Evolutionary conservation across 2,329 filamentous ascomycete species (phyloP).

Genomic region (Aureobasidium sp.): DNA sequence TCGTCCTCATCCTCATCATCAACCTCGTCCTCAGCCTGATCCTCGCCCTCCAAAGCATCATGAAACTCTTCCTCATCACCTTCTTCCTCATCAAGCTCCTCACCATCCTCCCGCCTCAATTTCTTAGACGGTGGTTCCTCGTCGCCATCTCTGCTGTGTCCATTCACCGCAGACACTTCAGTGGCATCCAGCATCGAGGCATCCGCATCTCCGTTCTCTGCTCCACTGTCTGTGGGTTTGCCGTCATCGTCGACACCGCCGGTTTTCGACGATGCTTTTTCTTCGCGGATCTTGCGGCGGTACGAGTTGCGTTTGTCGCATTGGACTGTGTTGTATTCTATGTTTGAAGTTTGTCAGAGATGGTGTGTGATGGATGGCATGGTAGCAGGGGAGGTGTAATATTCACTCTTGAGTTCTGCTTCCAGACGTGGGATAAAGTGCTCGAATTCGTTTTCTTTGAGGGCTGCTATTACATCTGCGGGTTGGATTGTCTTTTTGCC

Average conservation of each 20-base stretch:
- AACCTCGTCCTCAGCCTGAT: conserved; percentile 45
- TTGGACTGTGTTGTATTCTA: conserved; percentile 67
- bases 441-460: conserved; percentile 69
- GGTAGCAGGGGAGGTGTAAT: conserved; percentile 23
- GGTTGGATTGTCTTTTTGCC: conserved; percentile 74
- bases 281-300: conserved; percentile 61
- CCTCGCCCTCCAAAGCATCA: conserved; percentile 40
- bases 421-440: conserved; percentile 66
- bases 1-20: conserved; percentile 49
- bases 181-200: conserved; percentile 18
- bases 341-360: not conserved
- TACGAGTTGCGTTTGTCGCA: conserved; percentile 69
- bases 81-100: conserved; percentile 29
- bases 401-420: conserved; percentile 66
- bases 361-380: too few relatives aligned
- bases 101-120: conserved; percentile 38
- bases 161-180: conserved; percentile 26
- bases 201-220: conserved; percentile 20
- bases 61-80: conserved; percentile 40
- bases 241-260: conserved; percentile 30
- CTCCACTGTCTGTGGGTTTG: conserved; percentile 53
- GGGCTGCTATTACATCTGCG: conserved; percentile 66
- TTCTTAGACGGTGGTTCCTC: conserved; percentile 45
- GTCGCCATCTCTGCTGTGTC: conserved; percentile 34
- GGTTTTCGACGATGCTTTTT: conserved; percentile 40